These are phyloP conservation scores for Colletotrichum sp. DNA, from an alignment of 2,329 filamentous ascomycete genomes.

Conservation along the genomic window DNA sequence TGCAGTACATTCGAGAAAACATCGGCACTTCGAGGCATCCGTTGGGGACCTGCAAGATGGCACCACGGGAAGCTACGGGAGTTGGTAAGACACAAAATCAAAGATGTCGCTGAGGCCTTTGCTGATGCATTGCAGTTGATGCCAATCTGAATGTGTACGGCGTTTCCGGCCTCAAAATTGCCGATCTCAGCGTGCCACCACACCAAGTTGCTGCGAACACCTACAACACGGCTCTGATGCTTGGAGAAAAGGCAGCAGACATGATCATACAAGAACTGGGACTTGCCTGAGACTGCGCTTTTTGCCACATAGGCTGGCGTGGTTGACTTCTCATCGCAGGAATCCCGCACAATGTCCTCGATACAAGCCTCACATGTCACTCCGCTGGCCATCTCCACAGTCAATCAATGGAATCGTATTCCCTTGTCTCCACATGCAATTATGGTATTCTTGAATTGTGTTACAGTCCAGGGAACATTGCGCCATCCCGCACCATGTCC, in stretches of 20 bases:
- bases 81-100: conserved; percentile 21
- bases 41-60: conserved; percentile 51
- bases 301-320: not conserved
- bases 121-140: conserved; percentile 33
- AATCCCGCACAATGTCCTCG: not conserved
- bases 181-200: conserved; percentile 39
- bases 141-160: conserved; percentile 46
- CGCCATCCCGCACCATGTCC: not conserved
- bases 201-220: conserved; percentile 52
- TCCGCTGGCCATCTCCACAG: not conserved
- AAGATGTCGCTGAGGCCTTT: not conserved
- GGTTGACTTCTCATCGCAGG: not conserved
- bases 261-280: conserved; percentile 42
- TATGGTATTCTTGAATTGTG: not conserved
- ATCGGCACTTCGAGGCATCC: conserved; percentile 50
- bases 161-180: conserved; percentile 43
- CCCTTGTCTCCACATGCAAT: not conserved
- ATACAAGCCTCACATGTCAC: not conserved
- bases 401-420: not conserved
- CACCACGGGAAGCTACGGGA: conserved; percentile 33
- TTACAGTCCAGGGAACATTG: not conserved
- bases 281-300: not conserved
- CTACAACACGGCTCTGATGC: conserved; percentile 48
- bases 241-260: conserved; percentile 49
- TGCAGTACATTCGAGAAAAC: conserved; percentile 45